These are phyloP conservation scores for Wickerhamiella bombiphila DNA, from an alignment of 805 yeast species.

Conservation along the genomic window DNA sequence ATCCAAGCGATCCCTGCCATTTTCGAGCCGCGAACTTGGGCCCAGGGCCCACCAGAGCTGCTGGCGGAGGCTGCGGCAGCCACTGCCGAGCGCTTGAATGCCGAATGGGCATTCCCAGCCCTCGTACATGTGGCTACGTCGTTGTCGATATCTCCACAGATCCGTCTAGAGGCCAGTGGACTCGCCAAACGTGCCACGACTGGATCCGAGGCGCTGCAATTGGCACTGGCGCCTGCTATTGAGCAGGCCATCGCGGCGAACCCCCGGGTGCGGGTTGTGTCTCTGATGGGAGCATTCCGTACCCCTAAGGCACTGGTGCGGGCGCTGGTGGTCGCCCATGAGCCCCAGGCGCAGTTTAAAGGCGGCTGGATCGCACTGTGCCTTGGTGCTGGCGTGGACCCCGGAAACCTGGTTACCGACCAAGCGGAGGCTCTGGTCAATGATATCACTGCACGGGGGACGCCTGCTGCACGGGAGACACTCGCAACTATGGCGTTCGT, in stretches of 20 bases:
- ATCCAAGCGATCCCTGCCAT: constrained; percentile 5
- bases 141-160: neutral
- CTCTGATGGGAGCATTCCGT: neutral
- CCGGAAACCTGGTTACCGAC: constrained; percentile 37
- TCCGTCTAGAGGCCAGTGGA: neutral
- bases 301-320: constrained; percentile 2
- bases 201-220: neutral
- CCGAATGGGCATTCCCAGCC: neutral
- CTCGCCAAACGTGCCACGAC: neutral
- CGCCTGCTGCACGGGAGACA: constrained; percentile 19
- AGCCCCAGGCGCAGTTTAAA: constrained; percentile 18
- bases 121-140: neutral
- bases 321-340: constrained; percentile 1
- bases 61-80: constrained; percentile 7
- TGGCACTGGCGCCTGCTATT: neutral
- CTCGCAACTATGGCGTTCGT: constrained; percentile 33
- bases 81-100: neutral
- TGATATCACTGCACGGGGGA: constrained; percentile 16
- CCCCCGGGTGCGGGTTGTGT: neutral
- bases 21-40: constrained; percentile 10
- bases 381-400: constrained; percentile 45
- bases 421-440: constrained; percentile 19
- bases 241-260: neutral
- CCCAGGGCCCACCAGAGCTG: constrained; percentile 8
- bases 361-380: constrained; percentile 70